Evolutionary conservation across 2,329 filamentous ascomycete genomes (phyloP).

Genomic region (Ophiostoma perfectum): DNA sequence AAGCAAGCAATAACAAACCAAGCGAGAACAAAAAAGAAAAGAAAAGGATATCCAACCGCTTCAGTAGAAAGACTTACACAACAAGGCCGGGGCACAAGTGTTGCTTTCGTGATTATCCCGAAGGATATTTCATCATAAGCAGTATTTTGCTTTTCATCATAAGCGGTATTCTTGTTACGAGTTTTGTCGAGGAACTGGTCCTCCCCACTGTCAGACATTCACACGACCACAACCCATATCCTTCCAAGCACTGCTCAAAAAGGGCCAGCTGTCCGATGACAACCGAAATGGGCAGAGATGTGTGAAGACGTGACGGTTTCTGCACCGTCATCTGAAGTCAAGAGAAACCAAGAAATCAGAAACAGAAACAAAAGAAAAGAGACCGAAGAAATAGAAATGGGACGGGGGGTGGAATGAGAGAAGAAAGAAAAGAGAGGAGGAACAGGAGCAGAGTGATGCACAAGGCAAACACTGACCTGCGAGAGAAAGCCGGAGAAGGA

Average conservation of each 20-base stretch:
- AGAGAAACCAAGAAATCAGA: not conserved
- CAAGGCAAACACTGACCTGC: not conserved
- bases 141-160: no score
- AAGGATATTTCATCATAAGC: constrained; percentile 6
- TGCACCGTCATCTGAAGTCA: not conserved
- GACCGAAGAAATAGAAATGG: not conserved
- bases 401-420: not conserved
- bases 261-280: no score
- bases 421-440: not conserved
- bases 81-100: not conserved
- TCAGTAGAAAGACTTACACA: not conserved
- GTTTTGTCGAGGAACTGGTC: no score
- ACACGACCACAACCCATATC: no score
- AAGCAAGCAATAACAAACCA: not conserved
- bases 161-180: no score
- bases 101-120: not conserved
- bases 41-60: not conserved
- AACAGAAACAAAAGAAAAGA: not conserved
- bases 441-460: not conserved
- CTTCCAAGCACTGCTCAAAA: constrained; percentile 1
- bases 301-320: no score
- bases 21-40: not conserved
- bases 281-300: no score
- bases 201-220: no score
- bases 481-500: constrained; percentile 7